Evolutionary conservation across 2,329 filamentous ascomycete species (phyloP).

Genomic region (Pseudogymnoascus sp.): DNA sequence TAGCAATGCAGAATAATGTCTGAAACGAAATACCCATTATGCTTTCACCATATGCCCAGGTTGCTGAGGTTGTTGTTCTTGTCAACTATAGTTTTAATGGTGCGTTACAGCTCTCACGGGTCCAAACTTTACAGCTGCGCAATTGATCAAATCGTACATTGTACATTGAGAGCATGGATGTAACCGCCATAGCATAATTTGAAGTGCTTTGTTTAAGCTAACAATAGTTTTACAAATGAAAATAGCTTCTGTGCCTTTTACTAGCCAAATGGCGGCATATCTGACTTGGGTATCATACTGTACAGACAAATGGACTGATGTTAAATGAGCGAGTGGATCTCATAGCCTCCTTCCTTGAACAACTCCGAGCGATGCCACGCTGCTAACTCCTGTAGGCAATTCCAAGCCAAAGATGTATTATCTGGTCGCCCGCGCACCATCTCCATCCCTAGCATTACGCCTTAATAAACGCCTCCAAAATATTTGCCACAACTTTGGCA

Average conservation of each 20-base stretch:
- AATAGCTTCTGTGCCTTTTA: not conserved
- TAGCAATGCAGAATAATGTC: constrained; percentile 8
- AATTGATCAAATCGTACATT: not conserved
- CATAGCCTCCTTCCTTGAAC: constrained; percentile 2
- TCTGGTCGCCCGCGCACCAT: constrained; percentile 2
- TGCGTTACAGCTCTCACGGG: not conserved
- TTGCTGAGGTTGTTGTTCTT: not conserved
- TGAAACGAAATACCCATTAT: not conserved
- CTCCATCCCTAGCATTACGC: not conserved
- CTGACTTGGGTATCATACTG: constrained; percentile 13
- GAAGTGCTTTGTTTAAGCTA: constrained; percentile 2
- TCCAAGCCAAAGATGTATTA: constrained; percentile 3
- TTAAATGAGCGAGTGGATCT: constrained; percentile 11
- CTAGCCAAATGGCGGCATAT: constrained; percentile 7
- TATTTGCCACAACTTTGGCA: not conserved
- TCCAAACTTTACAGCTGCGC: not conserved
- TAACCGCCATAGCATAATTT: not conserved
- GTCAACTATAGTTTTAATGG: not conserved
- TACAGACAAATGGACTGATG: constrained; percentile 13
- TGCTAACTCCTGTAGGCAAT: not conserved
- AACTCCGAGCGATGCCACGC: constrained; percentile 6
- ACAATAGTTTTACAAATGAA: constrained; percentile 3
- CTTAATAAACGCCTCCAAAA: constrained; percentile 2
- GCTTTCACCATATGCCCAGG: not conserved
- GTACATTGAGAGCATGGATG: not conserved